Evolutionary conservation across 345 rosid species (phyloP), one percentile per base, ranked within the genome.

Genomic region (Clausena lansium): DNA sequence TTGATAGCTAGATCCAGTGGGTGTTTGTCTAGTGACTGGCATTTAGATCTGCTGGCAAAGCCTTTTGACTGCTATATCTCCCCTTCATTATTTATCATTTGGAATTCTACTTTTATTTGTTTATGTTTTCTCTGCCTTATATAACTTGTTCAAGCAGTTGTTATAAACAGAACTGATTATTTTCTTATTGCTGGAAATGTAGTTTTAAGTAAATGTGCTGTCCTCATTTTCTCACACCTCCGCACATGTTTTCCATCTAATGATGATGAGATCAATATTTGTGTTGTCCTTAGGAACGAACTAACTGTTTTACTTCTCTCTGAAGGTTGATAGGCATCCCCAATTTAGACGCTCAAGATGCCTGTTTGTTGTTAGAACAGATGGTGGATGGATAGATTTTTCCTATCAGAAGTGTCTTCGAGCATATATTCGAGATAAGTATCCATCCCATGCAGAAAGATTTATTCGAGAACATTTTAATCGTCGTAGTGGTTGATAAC

Each of bases 381-480:
- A 95, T 81, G 98, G 98, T 81, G 91, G 82, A 70, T 95, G 97
- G 94, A 95, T 95, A 77, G 98, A 95, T 84, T 93, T 95, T 86
- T 95, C 99, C 1, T 95, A 95, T 85, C 96, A 89, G 81, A 95
- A 95, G 80, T 92, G 99, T 83, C 86, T 95, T 77, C 90, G 91
- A 76, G 92, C 89, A 7, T 95, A 95, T 72, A 82, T 92, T 73
- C 90, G 88, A 86, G 78, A 79, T 25, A 91, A 83, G 87, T 93
- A 93, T 75, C 96, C 96, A 33, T 70, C 87, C 28, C 78, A 91
- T 71, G 94, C 95, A 0, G 96, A 95, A 83, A 90, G 91, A 75
- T 95, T 92, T 84, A 93, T 91, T 70, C 85, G 87, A 71, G 91
- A 89, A 79, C 93, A 92, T 80, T 86, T 92, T 70, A 93, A 88